Percentiles rank a stretch among this genome's conserved stretches.
These are phyloP conservation scores for Ganoderma resinaceum DNA, from an alignment of 1,284 basidiomycete genomes.

Conservation along the genomic window DNA sequence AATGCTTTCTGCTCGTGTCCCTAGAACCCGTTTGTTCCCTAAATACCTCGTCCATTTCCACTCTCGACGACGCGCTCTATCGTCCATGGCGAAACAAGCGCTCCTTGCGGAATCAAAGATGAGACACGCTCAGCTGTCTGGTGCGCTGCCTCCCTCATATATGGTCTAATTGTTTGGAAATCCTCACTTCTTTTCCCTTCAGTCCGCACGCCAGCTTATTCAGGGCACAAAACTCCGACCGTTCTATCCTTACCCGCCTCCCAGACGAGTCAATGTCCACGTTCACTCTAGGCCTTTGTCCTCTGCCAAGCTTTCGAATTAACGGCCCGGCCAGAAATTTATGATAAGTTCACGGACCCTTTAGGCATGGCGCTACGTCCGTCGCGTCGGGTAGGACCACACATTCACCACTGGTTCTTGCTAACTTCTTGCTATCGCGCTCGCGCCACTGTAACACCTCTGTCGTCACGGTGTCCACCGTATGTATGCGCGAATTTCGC, in stretches of 20 bases:
- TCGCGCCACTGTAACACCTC: constrained; percentile 2
- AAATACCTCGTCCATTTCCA: constrained; percentile 9
- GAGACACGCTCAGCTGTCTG: constrained; percentile 25
- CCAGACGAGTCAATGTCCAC: constrained; percentile 13
- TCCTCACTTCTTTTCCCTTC: constrained; percentile 16
- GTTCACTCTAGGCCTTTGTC: neutral
- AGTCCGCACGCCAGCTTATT: constrained; percentile 17
- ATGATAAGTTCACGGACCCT: constrained; percentile 2
- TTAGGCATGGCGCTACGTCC: constrained; percentile 3
- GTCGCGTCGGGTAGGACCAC: neutral
- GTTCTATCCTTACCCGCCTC: constrained; percentile 4
- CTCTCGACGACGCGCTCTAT: neutral
- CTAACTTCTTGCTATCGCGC: constrained; percentile 10
- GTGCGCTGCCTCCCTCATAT: constrained; percentile 17
- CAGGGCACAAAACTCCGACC: constrained; percentile 10
- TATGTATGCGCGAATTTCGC: constrained; percentile 4
- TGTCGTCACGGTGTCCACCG: neutral
- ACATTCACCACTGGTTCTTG: constrained; percentile 2
- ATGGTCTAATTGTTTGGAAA: constrained; percentile 22
- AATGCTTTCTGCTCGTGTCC: neutral
- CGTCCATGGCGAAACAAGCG: constrained; percentile 10
- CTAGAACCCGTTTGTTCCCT: neutral
- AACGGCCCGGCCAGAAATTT: neutral
- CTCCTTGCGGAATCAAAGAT: neutral
- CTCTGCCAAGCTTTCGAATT: neutral